Evolutionary conservation across 75 land plant species (phyloP).

Genomic region (Gnetum montanum): DNA sequence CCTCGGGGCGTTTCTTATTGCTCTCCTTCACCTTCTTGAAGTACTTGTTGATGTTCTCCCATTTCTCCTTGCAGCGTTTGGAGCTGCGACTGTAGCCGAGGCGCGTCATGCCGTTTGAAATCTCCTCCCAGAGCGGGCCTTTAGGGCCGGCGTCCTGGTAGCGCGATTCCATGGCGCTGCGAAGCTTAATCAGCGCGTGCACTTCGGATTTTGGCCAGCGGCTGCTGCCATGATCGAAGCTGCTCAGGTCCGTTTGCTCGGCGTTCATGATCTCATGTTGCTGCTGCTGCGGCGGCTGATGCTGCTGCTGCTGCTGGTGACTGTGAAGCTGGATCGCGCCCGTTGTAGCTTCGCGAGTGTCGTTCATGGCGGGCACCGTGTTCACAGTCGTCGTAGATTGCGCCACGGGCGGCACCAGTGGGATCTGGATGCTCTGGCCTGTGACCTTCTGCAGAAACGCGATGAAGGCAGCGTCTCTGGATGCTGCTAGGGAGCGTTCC

Average conservation of each 20-base stretch:
- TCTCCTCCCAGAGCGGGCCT: conserved; percentile 63
- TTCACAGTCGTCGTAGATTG: not conserved
- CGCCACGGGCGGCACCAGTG: conserved; percentile 5
- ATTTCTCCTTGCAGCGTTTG: conserved; percentile 64
- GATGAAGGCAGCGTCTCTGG: conserved; percentile 64
- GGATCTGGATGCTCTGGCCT: conserved; percentile 38
- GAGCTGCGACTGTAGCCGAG: conserved; percentile 42
- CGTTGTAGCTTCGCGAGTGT: not conserved
- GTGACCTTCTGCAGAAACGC: conserved; percentile 63
- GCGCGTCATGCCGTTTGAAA: conserved; percentile 30
- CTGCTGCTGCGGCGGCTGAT: not conserved
- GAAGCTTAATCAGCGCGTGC: conserved; percentile 37
- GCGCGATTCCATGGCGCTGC: conserved; percentile 28
- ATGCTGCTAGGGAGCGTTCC: conserved; percentile 59
- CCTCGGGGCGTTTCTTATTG: conserved; percentile 52
- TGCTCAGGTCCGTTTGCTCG: conserved; percentile 4
- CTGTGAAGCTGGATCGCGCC: not conserved
- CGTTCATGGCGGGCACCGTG: not conserved
- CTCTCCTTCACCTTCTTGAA: conserved; percentile 29
- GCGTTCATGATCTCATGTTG: not conserved
- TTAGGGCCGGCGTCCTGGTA: conserved; percentile 52
- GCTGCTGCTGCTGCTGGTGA: conserved; percentile 3
- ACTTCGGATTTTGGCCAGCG: conserved; percentile 56
- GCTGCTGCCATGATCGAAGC: conserved; percentile 12
- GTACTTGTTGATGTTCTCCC: conserved; percentile 41